Percentiles rank a stretch among this genome's conserved stretches.
phyloP scores from a whole-genome alignment of 495 filamentous ascomycete species.

The Tuber magnatum region DNA sequence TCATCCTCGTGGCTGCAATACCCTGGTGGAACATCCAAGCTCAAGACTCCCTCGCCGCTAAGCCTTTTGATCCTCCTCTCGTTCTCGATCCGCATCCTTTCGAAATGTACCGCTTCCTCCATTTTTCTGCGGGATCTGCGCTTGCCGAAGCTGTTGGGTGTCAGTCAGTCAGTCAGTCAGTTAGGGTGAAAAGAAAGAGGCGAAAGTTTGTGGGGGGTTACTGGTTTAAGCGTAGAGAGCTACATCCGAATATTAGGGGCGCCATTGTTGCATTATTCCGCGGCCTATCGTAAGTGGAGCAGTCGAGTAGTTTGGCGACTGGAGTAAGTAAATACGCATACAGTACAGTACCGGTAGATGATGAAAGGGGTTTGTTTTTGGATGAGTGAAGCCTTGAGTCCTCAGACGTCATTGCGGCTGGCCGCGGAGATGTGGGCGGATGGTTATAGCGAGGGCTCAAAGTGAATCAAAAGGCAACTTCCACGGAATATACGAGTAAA shows the following conservation, averaged over 20 bases:
- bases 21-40: background rate
- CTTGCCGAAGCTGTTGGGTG: constrained; percentile 11
- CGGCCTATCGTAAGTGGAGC: background rate
- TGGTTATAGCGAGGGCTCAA: too few species aligned
- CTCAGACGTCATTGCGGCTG: background rate
- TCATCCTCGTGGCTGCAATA: background rate
- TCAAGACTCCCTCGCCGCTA: constrained; percentile 9
- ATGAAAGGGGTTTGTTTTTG: background rate
- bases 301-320: background rate
- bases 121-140: constrained; percentile 7
- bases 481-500: too few species aligned
- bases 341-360: too few species aligned
- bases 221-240: constrained; percentile 16
- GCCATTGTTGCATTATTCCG: constrained; percentile 8
- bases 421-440: too few species aligned
- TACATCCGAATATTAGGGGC: constrained; percentile 15
- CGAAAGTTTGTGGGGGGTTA: background rate
- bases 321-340: too few species aligned
- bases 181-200: background rate
- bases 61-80: constrained; percentile 18
- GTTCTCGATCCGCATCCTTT: constrained; percentile 20
- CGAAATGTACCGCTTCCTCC: constrained; percentile 17
- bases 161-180: background rate
- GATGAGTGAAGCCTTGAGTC: too few species aligned
- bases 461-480: too few species aligned